These are phyloP conservation scores for Lentithecium fluviatile DNA, from an alignment of 495 filamentous ascomycete species.

Conservation along the genomic window DNA sequence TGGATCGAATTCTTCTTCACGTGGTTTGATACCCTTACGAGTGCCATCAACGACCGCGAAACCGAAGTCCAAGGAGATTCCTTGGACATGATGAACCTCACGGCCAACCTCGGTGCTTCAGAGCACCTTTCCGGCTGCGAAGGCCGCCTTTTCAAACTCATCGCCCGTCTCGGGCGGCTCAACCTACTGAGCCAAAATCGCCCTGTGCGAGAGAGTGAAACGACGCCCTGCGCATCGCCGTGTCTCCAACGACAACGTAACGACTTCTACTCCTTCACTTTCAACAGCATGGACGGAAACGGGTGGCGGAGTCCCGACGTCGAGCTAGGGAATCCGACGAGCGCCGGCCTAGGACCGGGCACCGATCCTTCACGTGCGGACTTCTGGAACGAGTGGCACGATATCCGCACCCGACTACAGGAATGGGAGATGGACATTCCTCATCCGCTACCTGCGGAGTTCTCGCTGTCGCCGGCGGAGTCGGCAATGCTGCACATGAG, in stretches of 20 bases:
- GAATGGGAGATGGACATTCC: slow-evolving; percentile 71
- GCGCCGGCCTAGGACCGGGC: slow-evolving; percentile 36
- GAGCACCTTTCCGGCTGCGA: slow-evolving; percentile 91
- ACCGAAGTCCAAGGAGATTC: slow-evolving; percentile 74
- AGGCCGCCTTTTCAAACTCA: slow-evolving; percentile 47
- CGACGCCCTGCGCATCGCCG: slow-evolving; percentile 36
- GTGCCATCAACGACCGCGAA: slow-evolving; percentile 88
- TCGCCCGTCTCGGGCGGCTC: slow-evolving; percentile 61
- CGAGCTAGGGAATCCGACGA: background rate
- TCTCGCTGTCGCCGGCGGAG: slow-evolving; percentile 46
- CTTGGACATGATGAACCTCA: slow-evolving; percentile 63
- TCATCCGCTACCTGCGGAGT: slow-evolving; percentile 43
- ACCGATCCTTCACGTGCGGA: slow-evolving; percentile 57
- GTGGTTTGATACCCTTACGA: slow-evolving; percentile 93
- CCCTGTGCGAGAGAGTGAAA: slow-evolving; percentile 42
- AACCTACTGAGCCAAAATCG: slow-evolving; percentile 80
- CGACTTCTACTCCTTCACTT: slow-evolving; percentile 56
- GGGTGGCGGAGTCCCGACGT: slow-evolving; percentile 48
- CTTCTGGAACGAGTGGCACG: slow-evolving; percentile 87
- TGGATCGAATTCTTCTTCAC: slow-evolving; percentile 98
- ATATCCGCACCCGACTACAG: slow-evolving; percentile 72
- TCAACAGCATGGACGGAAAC: slow-evolving; percentile 62
- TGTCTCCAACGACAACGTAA: slow-evolving; percentile 36
- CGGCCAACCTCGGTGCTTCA: slow-evolving; percentile 70
- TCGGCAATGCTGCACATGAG: slow-evolving; percentile 61